Percentiles rank a stretch among this genome's conserved stretches.
Conservation (phyloP, 2,329 filamentous ascomycete species). For the Talaromyces atroroseus region DNA sequence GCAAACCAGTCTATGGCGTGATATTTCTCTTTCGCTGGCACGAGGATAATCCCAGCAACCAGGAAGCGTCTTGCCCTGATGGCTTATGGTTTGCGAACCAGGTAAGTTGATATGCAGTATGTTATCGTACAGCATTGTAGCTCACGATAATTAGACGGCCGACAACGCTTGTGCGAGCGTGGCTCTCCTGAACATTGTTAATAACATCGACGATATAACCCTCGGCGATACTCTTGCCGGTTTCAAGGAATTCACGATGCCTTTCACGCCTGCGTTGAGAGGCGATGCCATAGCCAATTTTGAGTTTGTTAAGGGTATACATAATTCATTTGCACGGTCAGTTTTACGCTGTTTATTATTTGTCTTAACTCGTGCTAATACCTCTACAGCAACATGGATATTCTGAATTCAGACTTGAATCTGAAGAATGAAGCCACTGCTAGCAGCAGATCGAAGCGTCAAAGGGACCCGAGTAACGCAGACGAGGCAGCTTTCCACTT, state of each 20-base stretch:
- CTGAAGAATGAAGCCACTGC: conserved; percentile 46
- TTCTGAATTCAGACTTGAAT: conserved; percentile 64
- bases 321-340: conserved; percentile 79
- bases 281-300: conserved; percentile 72
- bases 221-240: conserved; percentile 64
- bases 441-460: conserved; percentile 26
- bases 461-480: conserved; percentile 42
- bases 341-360: conserved; percentile 13
- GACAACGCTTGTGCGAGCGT: conserved; percentile 88
- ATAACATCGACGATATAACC: conserved; percentile 65
- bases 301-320: conserved; percentile 69
- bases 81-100: conserved; percentile 93
- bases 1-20: conserved; percentile 73
- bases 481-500: conserved; percentile 74
- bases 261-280: conserved; percentile 65
- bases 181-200: conserved; percentile 85
- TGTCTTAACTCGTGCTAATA: not conserved
- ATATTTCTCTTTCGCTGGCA: conserved; percentile 80
- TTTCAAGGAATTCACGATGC: conserved; percentile 68
- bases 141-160: conserved; percentile 54
- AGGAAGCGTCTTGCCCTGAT: conserved; percentile 53
- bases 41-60: conserved; percentile 49
- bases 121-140: not conserved
- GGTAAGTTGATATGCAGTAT: conserved; percentile 40
- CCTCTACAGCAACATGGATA: conserved; percentile 60